phyloP scores from a whole-genome alignment of 2,329 filamentous ascomycete genomes.

The Epichloe brachyelytri region DNA sequence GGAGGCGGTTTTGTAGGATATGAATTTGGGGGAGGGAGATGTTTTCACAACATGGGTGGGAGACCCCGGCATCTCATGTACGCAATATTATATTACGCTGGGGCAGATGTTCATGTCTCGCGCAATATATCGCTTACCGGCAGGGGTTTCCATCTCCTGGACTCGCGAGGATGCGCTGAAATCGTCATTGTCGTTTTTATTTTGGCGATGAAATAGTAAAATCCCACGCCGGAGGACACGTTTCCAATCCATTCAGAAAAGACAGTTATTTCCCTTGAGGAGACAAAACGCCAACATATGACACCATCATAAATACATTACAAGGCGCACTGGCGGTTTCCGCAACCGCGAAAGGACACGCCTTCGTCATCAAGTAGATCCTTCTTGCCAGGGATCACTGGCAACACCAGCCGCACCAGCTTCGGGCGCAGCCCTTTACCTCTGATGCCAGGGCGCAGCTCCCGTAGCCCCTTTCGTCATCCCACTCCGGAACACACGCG shows the following conservation, averaged over 20 bases:
- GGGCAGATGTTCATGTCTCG: not conserved
- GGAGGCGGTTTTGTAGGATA: conserved; percentile 2
- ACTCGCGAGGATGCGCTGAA: not conserved
- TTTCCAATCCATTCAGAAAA: not conserved
- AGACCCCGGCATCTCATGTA: conserved; percentile 1
- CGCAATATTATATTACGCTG: not conserved
- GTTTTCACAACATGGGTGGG: not conserved
- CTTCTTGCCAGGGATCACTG: conserved; percentile 49
- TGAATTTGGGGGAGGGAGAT: not conserved
- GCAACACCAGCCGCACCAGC: conserved; percentile 89
- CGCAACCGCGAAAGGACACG: conserved; percentile 9
- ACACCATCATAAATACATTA: not conserved
- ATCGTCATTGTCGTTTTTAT: not conserved
- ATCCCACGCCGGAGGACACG: not conserved
- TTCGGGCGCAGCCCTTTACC: conserved; percentile 52
- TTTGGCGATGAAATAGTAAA: not conserved
- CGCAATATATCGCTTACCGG: not conserved
- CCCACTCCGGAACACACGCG: conserved; percentile 73
- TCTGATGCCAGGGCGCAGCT: conserved; percentile 59
- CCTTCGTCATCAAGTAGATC: conserved; percentile 20
- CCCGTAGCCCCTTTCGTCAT: conserved; percentile 54
- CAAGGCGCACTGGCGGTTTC: conserved; percentile 2
- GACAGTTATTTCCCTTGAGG: not conserved
- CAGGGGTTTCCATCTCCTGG: not conserved
- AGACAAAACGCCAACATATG: not conserved